Conservation (phyloP, 2,329 filamentous ascomycete genomes). For the Diaporthe australafricana region DNA sequence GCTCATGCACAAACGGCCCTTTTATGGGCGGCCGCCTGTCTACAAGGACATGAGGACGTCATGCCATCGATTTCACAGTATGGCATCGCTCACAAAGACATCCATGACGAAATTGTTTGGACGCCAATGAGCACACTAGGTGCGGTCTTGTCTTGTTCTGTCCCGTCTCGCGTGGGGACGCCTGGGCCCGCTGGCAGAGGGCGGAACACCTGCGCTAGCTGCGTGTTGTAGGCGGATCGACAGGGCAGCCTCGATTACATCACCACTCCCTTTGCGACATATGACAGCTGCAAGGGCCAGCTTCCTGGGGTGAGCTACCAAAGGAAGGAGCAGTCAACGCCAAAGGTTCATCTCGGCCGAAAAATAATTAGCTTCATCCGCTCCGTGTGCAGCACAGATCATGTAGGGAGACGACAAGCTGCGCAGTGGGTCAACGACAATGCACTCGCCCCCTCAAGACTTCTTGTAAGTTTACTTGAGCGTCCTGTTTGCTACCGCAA, state of each 20-base stretch:
- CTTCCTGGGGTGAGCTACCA: neutral
- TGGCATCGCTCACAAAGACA: neutral
- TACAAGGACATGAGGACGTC: neutral
- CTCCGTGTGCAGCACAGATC: neutral
- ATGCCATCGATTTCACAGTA: neutral
- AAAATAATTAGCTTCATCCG: too few species aligned
- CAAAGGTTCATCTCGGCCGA: neutral
- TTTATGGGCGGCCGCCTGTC: neutral
- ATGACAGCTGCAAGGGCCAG: slow-evolving; percentile 10
- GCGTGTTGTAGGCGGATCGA: neutral
- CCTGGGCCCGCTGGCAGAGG: neutral
- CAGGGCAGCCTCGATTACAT: slow-evolving; percentile 30
- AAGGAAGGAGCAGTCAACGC: neutral
- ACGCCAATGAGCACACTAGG: neutral
- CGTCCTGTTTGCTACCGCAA: neutral
- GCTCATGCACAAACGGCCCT: slow-evolving; percentile 1
- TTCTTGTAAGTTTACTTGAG: too few species aligned
- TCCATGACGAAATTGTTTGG: slow-evolving; percentile 14
- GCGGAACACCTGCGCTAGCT: slow-evolving; percentile 12
- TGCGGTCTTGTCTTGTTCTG: neutral
- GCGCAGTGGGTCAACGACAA: neutral
- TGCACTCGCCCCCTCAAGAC: too few species aligned
- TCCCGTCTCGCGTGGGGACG: neutral
- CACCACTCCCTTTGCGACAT: slow-evolving; percentile 23
- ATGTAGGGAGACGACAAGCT: neutral